Percentiles rank a stretch among this genome's conserved stretches.
Conservation (phyloP, 257 asterid species). For the Forsythia suspensa region DNA sequence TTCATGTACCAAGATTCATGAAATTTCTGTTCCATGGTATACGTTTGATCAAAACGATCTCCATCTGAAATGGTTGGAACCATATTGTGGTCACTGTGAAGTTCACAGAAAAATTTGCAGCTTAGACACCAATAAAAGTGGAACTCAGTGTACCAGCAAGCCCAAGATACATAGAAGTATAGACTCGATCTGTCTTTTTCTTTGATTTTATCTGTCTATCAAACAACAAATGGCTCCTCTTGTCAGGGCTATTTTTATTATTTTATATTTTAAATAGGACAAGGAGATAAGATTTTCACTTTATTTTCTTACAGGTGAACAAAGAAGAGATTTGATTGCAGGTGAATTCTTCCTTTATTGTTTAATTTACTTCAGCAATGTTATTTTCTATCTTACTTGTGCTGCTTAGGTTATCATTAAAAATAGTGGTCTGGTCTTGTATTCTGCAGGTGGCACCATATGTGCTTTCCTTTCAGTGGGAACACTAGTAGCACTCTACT, state of each 20-base stretch:
- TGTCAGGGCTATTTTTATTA: not conserved
- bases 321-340: not conserved
- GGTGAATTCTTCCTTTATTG: not conserved
- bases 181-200: not conserved
- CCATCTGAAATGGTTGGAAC: conserved; percentile 43
- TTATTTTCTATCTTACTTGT: not conserved
- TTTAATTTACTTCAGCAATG: not conserved
- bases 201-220: not conserved
- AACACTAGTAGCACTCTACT: not conserved
- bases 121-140: conserved; percentile 10
- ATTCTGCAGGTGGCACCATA: not conserved
- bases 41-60: not conserved
- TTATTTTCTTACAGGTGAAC: not conserved
- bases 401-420: not conserved
- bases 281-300: not conserved
- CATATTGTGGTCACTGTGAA: conserved; percentile 53
- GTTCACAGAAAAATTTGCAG: conserved; percentile 24
- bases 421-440: not conserved
- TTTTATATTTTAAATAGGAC: not conserved
- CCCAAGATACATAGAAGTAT: conserved; percentile 7
- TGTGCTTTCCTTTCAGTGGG: not conserved
- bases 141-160: conserved; percentile 17
- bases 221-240: not conserved
- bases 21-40: conserved; percentile 20
- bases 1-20: conserved; percentile 42